A percentile compares a stretch with the other conserved stretches of the same genome.
phyloP scores from a whole-genome alignment of 176 grass and related monocot species.

The Oryza rufipogon region DNA sequence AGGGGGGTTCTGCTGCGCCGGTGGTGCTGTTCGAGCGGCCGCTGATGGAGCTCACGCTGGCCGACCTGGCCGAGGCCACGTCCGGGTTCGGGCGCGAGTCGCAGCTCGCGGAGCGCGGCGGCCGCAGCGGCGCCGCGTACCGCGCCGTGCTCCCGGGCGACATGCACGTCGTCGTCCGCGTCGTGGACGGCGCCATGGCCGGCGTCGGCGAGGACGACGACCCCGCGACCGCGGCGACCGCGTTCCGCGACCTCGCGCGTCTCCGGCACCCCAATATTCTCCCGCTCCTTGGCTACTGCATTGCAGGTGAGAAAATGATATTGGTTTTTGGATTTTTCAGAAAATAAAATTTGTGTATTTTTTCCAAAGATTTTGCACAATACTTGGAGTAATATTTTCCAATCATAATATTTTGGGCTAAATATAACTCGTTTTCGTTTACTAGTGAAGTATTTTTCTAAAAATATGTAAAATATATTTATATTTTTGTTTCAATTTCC shows the following conservation, averaged over 20 bases:
- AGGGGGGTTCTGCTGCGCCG: slow-evolving; percentile 53
- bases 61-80: slow-evolving; percentile 69
- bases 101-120: slow-evolving; percentile 75
- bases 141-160: slow-evolving; percentile 77
- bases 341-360: neutral
- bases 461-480: neutral
- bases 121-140: slow-evolving; percentile 77
- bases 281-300: slow-evolving; percentile 88
- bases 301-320: slow-evolving; percentile 58
- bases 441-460: neutral
- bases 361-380: neutral
- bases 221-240: slow-evolving; percentile 31
- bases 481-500: neutral
- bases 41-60: slow-evolving; percentile 73
- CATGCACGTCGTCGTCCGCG: slow-evolving; percentile 78
- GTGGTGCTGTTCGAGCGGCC: slow-evolving; percentile 95
- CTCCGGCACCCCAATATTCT: slow-evolving; percentile 92
- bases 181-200: slow-evolving; percentile 52
- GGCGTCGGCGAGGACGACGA: slow-evolving; percentile 38
- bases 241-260: slow-evolving; percentile 67
- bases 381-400: neutral
- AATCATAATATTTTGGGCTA: neutral
- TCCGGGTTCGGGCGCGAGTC: slow-evolving; percentile 89
- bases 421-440: neutral
- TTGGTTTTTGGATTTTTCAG: neutral